Percentiles rank a stretch among this genome's conserved stretches.
Conservation (phyloP, 2,329 filamentous ascomycete genomes). For the Botrytis medusae region DNA sequence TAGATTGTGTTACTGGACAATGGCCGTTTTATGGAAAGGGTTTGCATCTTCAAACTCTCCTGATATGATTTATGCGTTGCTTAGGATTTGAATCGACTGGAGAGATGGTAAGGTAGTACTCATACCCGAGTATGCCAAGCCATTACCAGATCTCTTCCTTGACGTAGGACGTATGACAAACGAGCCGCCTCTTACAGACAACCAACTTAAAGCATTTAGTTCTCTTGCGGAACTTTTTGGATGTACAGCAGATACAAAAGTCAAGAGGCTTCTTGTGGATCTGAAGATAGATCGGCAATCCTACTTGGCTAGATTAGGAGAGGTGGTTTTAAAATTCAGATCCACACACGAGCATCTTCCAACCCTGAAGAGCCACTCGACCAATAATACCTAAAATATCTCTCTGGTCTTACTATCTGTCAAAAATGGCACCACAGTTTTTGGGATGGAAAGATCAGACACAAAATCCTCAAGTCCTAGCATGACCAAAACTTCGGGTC, state of each 20-base stretch:
- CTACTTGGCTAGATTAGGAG: no score
- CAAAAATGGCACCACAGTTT: background rate
- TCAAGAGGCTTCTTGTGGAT: background rate
- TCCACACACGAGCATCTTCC: background rate
- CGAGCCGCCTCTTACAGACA: fast-evolving
- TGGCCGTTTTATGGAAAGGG: fast-evolving
- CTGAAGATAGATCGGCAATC: no score
- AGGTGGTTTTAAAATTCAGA: background rate
- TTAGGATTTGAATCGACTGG: background rate
- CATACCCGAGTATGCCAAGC: background rate
- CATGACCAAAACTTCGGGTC: background rate
- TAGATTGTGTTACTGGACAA: background rate
- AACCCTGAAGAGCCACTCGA: no score
- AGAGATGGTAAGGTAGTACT: background rate
- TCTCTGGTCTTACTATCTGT: background rate
- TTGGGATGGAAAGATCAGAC: background rate
- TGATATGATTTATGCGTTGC: background rate
- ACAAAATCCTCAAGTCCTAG: background rate
- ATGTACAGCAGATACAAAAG: background rate
- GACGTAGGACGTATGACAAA: background rate
- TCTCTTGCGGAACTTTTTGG: background rate
- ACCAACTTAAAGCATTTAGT: fast-evolving
- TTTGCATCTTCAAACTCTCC: background rate
- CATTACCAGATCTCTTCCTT: background rate
- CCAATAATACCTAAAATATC: background rate